phyloP scores from a whole-genome alignment of 768 basidiomycete species.

The Calocybe gangraenosa region DNA sequence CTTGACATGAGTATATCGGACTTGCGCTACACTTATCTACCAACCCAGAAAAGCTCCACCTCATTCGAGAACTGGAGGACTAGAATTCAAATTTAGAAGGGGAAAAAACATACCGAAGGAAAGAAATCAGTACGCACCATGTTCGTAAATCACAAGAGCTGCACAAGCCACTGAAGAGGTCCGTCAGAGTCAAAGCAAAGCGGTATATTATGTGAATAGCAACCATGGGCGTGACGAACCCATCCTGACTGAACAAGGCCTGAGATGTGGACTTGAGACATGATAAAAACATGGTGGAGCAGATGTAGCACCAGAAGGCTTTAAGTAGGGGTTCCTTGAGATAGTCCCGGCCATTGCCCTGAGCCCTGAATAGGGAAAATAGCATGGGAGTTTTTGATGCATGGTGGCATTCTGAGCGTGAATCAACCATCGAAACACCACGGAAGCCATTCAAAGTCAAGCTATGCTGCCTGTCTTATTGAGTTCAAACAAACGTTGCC shows the following conservation, averaged over 20 bases:
- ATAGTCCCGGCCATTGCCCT: too few relatives aligned
- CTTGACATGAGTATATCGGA: background rate
- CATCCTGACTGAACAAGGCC: constrained; percentile 6
- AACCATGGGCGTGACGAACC: constrained; percentile 10
- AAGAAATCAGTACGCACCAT: constrained; percentile 9
- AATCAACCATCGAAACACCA: too few relatives aligned
- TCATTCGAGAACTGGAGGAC: constrained; percentile 20
- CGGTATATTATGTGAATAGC: background rate
- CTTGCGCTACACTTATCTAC: background rate
- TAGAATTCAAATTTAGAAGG: constrained; percentile 1
- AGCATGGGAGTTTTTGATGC: too few relatives aligned
- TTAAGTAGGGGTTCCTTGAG: too few relatives aligned
- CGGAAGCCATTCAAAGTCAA: too few relatives aligned
- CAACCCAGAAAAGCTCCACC: constrained; percentile 18
- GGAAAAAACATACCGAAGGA: background rate
- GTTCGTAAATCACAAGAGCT: constrained; percentile 16
- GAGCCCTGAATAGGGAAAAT: too few relatives aligned
- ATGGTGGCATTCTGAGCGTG: too few relatives aligned
- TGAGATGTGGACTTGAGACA: constrained; percentile 3
- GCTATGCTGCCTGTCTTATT: too few relatives aligned
- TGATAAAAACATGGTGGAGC: background rate
- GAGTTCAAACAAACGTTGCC: too few relatives aligned
- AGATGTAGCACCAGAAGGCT: too few relatives aligned
- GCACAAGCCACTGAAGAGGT: constrained; percentile 12
- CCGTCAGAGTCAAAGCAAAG: background rate